These are phyloP conservation scores for Fusarium falciforme DNA, from an alignment of 2,329 filamentous ascomycete genomes.

Conservation along the genomic window DNA sequence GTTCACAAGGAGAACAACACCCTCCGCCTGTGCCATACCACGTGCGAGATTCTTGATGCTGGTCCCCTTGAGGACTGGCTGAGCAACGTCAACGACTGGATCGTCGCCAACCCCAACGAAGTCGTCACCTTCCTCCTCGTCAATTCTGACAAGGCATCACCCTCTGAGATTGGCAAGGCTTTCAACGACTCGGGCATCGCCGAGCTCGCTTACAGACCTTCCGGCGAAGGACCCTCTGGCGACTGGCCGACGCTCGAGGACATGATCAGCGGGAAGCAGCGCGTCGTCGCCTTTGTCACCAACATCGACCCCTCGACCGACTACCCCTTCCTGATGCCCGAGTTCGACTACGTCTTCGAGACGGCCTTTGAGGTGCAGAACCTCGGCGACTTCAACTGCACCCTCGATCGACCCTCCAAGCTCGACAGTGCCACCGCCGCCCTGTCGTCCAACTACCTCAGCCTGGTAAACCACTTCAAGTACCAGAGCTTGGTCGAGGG, in stretches of 20 bases:
- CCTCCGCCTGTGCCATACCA: slow-evolving; percentile 77
- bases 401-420: slow-evolving; percentile 71
- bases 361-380: slow-evolving; percentile 74
- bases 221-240: slow-evolving; percentile 52
- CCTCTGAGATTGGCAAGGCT: slow-evolving; percentile 64
- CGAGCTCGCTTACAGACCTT: slow-evolving; percentile 70
- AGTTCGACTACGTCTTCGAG: slow-evolving; percentile 78
- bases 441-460: slow-evolving; percentile 69
- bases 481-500: slow-evolving; percentile 66
- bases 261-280: slow-evolving; percentile 73
- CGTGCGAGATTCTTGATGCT: slow-evolving; percentile 75
- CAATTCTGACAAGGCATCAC: slow-evolving; percentile 71
- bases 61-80: slow-evolving; percentile 75
- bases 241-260: slow-evolving; percentile 78
- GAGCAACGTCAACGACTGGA: slow-evolving; percentile 72
- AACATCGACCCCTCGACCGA: slow-evolving; percentile 56
- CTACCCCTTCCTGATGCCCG: slow-evolving; percentile 70
- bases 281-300: slow-evolving; percentile 77
- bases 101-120: slow-evolving; percentile 76
- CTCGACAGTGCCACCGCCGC: slow-evolving; percentile 64
- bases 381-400: slow-evolving; percentile 77
- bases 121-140: slow-evolving; percentile 81
- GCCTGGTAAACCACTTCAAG: slow-evolving; percentile 85
- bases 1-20: slow-evolving; percentile 71
- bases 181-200: slow-evolving; percentile 71